Evolutionary conservation across 345 rosid genomes (phyloP), one percentile per base, ranked within the genome.

Genomic region (Firmiana major): DNA sequence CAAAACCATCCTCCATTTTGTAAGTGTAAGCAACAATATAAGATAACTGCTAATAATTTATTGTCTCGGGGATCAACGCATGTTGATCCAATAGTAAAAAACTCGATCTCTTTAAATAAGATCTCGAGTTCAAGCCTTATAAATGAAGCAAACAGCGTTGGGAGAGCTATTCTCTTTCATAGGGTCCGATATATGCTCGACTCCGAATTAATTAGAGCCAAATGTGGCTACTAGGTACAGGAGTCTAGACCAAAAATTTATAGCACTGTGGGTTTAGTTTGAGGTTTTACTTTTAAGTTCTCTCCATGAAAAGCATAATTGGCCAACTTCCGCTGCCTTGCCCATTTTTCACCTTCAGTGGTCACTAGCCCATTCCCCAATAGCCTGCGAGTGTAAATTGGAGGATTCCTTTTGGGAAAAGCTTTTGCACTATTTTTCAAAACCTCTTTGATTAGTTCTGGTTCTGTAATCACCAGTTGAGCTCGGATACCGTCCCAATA

Each of bases 241-340:
- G n/a, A n/a, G n/a, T n/a, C n/a, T n/a, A n/a, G n/a, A n/a, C n/a
- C n/a, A n/a, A 55, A n/a, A 55, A n/a, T 53, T 6, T 53, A 53
- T 1, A 53, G 58, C 8, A 22, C n/a, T 1, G 7, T 54, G 9
- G 26, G 3, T 22, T 22, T 58, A 0, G 31, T 28, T 62, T 3
- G 16, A 26, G 65, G 36, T 22, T 71, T n/a, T 79, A 82, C 87
- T 59, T 78, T 84, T 76, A 89, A 78, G 81, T 76, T 51, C 36
- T 89, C 83, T 4, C 83, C 80, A 79, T 85, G 86, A 71, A 89
- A 89, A 63, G 81, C 87, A n/a, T 81, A 75, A 64, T 82, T 85
- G 58, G 90, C 88, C 36, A 87, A 71, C 77, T 83, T 87, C 28
- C 86, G 81, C 19, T 73, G 73, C 77, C 75, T 87, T 0, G 10